A percentile compares a stretch with the other conserved stretches of the same genome.
Conservation (phyloP, 176 grass and related monocot genomes). For the Tuctoria greenei region DNA sequence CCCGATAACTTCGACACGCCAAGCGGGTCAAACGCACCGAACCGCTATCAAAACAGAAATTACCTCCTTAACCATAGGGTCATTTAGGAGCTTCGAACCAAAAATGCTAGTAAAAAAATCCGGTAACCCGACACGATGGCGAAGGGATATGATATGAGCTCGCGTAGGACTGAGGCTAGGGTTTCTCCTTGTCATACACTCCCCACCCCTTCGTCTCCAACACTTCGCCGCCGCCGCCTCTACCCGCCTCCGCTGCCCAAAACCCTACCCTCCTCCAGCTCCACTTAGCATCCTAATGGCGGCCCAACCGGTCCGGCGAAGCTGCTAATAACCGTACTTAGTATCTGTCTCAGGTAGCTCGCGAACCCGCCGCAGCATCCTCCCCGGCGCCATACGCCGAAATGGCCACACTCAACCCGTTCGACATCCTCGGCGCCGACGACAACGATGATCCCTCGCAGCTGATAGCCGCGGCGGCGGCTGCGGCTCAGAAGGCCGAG, state of each 20-base stretch:
- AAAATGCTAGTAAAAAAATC: slow-evolving; percentile 5
- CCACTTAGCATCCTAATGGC: slow-evolving; percentile 32
- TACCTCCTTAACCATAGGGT: background rate
- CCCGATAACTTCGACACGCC: background rate
- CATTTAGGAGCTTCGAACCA: background rate
- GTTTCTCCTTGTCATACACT: slow-evolving; percentile 45
- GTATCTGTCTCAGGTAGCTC: background rate
- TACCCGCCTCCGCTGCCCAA: slow-evolving; percentile 43
- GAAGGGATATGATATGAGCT: slow-evolving; percentile 40
- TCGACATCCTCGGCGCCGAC: slow-evolving; percentile 66
- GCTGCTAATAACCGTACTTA: slow-evolving; percentile 13
- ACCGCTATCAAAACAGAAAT: background rate
- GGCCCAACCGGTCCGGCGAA: slow-evolving; percentile 15
- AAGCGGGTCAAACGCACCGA: background rate
- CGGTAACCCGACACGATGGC: slow-evolving; percentile 27
- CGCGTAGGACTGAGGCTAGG: slow-evolving; percentile 63
- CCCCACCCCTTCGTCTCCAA: slow-evolving; percentile 9
- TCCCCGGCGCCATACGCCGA: background rate
- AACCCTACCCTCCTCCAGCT: slow-evolving; percentile 21
- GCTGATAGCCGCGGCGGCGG: slow-evolving; percentile 44
- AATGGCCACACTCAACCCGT: slow-evolving; percentile 67
- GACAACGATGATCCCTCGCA: slow-evolving; percentile 84
- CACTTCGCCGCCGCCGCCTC: slow-evolving; percentile 37
- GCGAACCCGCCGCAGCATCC: background rate
- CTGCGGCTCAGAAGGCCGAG: slow-evolving; percentile 52